phyloP scores from a whole-genome alignment of 345 rosid species.

The Citrus australasica region DNA sequence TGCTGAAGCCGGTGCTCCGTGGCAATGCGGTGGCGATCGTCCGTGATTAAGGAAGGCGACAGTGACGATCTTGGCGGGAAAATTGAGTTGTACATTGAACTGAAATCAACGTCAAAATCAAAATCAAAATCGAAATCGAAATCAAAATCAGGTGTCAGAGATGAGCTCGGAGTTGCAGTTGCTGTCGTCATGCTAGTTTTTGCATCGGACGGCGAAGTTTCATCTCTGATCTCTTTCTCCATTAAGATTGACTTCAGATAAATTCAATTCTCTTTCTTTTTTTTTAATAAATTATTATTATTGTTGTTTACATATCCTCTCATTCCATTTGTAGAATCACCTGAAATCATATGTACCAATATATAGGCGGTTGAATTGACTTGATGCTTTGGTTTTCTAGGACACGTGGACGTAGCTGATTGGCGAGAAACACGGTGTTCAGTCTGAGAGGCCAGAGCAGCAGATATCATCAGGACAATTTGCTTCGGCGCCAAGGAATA shows the following conservation, averaged over 20 bases:
- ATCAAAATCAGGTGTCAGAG: constrained; percentile 27
- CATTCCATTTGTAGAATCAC: background rate
- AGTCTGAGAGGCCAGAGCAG: too few relatives aligned
- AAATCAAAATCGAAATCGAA: constrained; percentile 53
- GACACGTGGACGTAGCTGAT: background rate
- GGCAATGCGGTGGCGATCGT: constrained; percentile 23
- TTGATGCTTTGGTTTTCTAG: too few relatives aligned
- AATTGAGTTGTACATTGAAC: constrained; percentile 51
- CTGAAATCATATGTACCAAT: background rate
- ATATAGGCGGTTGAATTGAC: background rate
- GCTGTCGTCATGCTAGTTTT: constrained; percentile 20
- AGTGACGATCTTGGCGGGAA: constrained; percentile 63
- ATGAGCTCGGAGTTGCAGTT: constrained; percentile 17
- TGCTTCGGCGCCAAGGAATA: constrained; percentile 22
- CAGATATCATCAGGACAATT: background rate
- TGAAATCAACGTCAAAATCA: constrained; percentile 49
- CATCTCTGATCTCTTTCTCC: constrained; percentile 36
- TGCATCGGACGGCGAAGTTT: constrained; percentile 29
- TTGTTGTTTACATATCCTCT: background rate
- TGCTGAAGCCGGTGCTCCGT: constrained; percentile 67
- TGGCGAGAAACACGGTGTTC: background rate
- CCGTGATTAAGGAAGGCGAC: constrained; percentile 28
- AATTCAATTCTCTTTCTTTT: background rate
- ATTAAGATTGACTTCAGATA: background rate
- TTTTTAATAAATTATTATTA: background rate